Conservation (phyloP, 192 early-diverging fungal species). For the Martensiomyces pterosporus region DNA sequence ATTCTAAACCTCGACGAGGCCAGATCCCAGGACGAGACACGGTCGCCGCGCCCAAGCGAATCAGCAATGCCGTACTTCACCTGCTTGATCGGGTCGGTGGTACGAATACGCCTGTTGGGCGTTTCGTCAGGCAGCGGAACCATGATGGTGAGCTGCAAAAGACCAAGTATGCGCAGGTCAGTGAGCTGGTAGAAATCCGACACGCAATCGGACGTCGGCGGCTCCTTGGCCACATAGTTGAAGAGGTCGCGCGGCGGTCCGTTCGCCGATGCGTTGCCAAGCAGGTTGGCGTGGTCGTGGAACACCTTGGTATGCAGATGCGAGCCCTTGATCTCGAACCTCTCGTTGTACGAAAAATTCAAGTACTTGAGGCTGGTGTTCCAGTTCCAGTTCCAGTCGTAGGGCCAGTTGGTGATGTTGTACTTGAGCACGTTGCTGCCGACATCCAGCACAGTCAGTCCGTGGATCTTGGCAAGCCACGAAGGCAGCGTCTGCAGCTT, state of each 20-base stretch:
- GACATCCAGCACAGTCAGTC: slow-evolving; percentile 75
- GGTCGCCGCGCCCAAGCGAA: slow-evolving; percentile 62
- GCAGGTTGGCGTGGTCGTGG: slow-evolving; percentile 45
- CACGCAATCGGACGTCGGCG: slow-evolving; percentile 60
- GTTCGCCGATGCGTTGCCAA: slow-evolving; percentile 24
- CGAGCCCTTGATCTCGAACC: slow-evolving; percentile 80
- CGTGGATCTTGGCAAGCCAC: slow-evolving; percentile 83
- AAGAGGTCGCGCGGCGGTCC: slow-evolving; percentile 37
- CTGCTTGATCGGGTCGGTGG: slow-evolving; percentile 75
- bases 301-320: slow-evolving; percentile 51
- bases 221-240: slow-evolving; percentile 47
- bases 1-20: slow-evolving; percentile 79
- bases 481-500: slow-evolving; percentile 85
- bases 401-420: slow-evolving; percentile 92
- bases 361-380: slow-evolving; percentile 84
- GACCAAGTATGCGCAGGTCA: slow-evolving; percentile 73
- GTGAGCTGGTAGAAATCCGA: slow-evolving; percentile 70
- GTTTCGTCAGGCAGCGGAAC: slow-evolving; percentile 79
- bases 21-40: slow-evolving; percentile 78
- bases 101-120: slow-evolving; percentile 74
- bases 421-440: slow-evolving; percentile 87
- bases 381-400: slow-evolving; percentile 98
- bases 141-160: slow-evolving; percentile 89
- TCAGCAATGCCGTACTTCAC: slow-evolving; percentile 89
- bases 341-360: slow-evolving; percentile 86